Base-by-base conservation (phyloP, 1,139 yeast species). In the Hyphopichia buzzinii region DNA sequence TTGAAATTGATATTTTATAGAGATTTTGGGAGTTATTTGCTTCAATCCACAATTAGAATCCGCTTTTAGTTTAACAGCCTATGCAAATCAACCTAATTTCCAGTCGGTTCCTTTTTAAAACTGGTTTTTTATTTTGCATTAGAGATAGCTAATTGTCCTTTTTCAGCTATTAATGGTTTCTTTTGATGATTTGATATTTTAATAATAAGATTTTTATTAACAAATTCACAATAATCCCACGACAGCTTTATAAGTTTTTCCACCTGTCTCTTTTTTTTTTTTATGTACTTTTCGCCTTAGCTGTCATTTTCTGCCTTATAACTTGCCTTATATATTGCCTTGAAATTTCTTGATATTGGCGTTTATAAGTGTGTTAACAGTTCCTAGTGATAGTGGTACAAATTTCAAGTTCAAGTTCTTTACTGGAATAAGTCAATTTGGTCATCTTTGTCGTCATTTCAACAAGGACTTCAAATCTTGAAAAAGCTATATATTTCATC, bases 181-280 rank as follows among this genome's bases (percentile, higher is more conserved):
- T 19, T 19, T 19, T 19, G 8, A 19, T 19, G 23, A 19, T 19
- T 19, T 19, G 23, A 19, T 19, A 19, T 7, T 19, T 7, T 19
- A 19, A 19, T 19, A 19, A 19, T 19, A 19, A 10, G 10, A n/a
- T n/a, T n/a, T 19, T 19, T 19, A 10, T 19, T 19, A 6, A 19
- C 38, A 35, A 30, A 23, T 28, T 36, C 37, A 27, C 25, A 30
- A 34, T 26, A 15, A 13, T 22, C 31, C 27, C 6, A 19, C 23
- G 10, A 19, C 23, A 19, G 23, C 6, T 19, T 19, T 19, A 6
- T 7, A 19, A 19, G 16, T 13, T 27, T 17, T 26, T 37, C 39
- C 43, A 37, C 35, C 34, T 31, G 21, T 36, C 15, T 26, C n/a
- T 28, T 24, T 29, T 33, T 26, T 32, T 22, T 28, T 22, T 34